Evolutionary conservation across 176 grass and related monocot genomes (phyloP).

Genomic region (Rhynchospora pubera): DNA sequence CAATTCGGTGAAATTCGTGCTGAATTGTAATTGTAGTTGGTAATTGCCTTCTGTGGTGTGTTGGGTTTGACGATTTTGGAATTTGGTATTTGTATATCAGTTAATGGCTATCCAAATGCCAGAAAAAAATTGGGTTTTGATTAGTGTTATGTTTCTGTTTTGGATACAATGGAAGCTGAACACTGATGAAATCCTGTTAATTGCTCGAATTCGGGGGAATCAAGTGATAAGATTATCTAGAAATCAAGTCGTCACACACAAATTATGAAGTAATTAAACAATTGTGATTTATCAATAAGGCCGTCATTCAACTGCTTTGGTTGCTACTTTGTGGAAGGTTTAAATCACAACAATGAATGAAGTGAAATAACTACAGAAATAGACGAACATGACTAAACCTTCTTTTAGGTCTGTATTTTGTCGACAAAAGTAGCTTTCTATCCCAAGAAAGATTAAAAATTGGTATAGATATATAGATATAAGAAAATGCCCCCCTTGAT

Average conservation of each 20-base stretch:
- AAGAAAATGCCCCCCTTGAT: background rate
- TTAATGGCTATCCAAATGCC: background rate
- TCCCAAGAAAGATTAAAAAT: background rate
- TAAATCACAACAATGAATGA: background rate
- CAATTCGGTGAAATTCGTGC: background rate
- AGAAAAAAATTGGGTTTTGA: background rate
- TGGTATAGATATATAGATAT: background rate
- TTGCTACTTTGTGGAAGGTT: background rate
- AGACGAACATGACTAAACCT: background rate
- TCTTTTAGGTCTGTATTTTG: conserved; percentile 13
- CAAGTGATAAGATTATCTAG: too few species aligned
- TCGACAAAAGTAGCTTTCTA: background rate
- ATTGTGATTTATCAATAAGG: background rate
- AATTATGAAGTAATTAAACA: background rate
- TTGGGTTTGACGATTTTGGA: background rate
- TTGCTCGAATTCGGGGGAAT: background rate
- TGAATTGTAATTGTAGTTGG: background rate
- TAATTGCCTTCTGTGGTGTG: background rate
- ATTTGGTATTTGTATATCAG: background rate
- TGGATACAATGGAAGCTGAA: background rate
- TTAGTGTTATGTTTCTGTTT: background rate
- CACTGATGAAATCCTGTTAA: background rate
- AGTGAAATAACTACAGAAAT: background rate
- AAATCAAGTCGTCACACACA: background rate
- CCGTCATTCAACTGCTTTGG: background rate